A percentile compares a stretch with the other conserved stretches of the same genome.
Evolutionary conservation across 148 eudicot species (phyloP).

Genomic region (Pouteria glomerata): DNA sequence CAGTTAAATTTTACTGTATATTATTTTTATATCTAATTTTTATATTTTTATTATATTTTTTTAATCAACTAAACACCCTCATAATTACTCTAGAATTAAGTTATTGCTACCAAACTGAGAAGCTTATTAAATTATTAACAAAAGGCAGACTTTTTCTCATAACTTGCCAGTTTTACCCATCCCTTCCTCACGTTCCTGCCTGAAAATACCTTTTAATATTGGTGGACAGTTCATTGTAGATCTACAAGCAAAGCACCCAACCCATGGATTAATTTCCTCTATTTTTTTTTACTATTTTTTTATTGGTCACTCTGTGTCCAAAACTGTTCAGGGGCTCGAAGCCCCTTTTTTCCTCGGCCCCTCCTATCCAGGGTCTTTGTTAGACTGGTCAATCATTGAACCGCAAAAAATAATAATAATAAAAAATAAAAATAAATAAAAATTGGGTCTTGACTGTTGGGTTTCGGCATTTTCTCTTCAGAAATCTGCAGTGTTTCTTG

Average conservation of each 20-base stretch:
- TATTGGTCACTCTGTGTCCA: neutral
- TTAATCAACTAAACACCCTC: no score
- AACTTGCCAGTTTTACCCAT: neutral
- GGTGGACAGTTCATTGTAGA: neutral
- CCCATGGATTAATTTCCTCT: neutral
- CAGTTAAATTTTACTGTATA: no score
- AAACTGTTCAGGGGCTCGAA: neutral
- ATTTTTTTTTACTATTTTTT: neutral
- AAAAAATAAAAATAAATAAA: no score
- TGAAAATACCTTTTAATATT: neutral
- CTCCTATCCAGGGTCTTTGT: slow-evolving; percentile 8
- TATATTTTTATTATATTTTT: no score
- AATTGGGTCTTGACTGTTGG: neutral
- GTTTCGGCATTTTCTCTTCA: neutral
- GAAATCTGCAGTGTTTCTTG: neutral
- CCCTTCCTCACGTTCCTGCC: slow-evolving; percentile 12
- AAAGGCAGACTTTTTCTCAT: neutral
- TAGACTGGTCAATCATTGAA: slow-evolving; percentile 10
- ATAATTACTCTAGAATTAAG: no score
- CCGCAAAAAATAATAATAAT: no score
- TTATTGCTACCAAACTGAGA: no score
- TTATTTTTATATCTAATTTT: no score
- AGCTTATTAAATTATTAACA: no score
- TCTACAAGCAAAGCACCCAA: slow-evolving; percentile 12
- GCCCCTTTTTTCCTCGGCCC: neutral